phyloP scores from a whole-genome alignment of 805 yeast species.

The Saccharomycopsis sp. region DNA sequence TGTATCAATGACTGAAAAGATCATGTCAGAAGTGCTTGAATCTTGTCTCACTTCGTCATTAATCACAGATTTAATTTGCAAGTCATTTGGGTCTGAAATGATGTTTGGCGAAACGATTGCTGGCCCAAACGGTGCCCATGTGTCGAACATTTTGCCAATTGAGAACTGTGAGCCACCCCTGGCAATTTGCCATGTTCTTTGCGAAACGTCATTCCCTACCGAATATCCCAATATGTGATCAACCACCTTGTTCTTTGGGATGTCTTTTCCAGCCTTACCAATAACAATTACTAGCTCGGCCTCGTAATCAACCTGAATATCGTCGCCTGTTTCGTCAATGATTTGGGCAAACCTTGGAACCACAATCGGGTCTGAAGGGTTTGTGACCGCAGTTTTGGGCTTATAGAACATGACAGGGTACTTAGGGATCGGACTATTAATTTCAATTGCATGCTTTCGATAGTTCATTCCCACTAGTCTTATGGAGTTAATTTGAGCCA shows the following conservation, averaged over 20 bases:
- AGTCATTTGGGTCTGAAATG: slow-evolving; percentile 30
- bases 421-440: slow-evolving; percentile 36
- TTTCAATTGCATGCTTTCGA: slow-evolving; percentile 36
- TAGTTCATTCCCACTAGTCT: slow-evolving; percentile 49
- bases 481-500: slow-evolving; percentile 33
- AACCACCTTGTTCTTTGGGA: slow-evolving; percentile 37
- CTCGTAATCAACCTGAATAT: slow-evolving; percentile 41
- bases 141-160: slow-evolving; percentile 47
- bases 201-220: slow-evolving; percentile 51
- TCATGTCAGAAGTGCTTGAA: slow-evolving; percentile 41
- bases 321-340: slow-evolving; percentile 4
- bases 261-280: slow-evolving; percentile 42
- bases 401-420: slow-evolving; percentile 47
- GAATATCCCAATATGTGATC: slow-evolving; percentile 45
- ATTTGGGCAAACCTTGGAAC: slow-evolving; percentile 37
- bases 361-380: slow-evolving; percentile 36
- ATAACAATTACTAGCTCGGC: slow-evolving; percentile 48
- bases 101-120: slow-evolving; percentile 36
- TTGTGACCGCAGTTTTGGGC: slow-evolving; percentile 40
- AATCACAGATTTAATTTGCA: slow-evolving; percentile 35
- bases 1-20: slow-evolving; percentile 38
- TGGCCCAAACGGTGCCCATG: slow-evolving; percentile 54
- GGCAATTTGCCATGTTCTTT: slow-evolving; percentile 49
- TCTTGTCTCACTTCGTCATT: slow-evolving; percentile 44
- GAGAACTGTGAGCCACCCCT: slow-evolving; percentile 49